Conservation (phyloP, 768 basidiomycete species). For the Cystobasidiopsis lactophilus region DNA sequence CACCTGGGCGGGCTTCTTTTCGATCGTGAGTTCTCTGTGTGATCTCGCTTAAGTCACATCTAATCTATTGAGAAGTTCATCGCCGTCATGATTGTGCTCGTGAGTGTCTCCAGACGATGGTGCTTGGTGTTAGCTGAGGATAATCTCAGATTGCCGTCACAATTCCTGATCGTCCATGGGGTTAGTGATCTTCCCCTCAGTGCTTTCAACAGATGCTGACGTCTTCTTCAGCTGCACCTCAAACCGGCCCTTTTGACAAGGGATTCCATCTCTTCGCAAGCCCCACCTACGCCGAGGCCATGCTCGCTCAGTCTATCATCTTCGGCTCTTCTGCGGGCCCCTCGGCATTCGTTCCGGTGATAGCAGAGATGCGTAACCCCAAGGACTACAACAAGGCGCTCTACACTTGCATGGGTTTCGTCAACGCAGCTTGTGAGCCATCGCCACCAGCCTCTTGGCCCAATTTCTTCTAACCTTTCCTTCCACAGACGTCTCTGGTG, state of each 20-base stretch:
- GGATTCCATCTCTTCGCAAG: constrained; percentile 4
- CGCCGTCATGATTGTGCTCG: constrained; percentile 16
- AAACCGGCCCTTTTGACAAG: background rate
- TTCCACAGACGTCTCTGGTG: constrained; percentile 17
- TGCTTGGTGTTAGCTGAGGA: constrained; percentile 15
- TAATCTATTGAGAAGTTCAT: too few relatives aligned
- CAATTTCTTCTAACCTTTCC: background rate
- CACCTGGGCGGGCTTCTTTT: constrained; percentile 3
- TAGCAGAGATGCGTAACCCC: constrained; percentile 8
- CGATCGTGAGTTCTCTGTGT: too few relatives aligned
- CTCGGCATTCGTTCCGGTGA: background rate
- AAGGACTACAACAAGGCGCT: constrained; percentile 23
- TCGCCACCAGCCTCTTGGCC: background rate
- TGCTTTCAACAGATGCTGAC: background rate
- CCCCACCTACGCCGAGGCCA: constrained; percentile 17
- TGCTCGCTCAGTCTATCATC: background rate
- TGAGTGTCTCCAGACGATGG: too few relatives aligned
- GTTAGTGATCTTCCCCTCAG: constrained; percentile 5
- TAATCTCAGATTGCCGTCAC: constrained; percentile 15
- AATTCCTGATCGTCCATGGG: constrained; percentile 13
- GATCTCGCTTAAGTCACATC: too few relatives aligned
- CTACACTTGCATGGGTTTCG: constrained; percentile 19
- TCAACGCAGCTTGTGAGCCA: constrained; percentile 14
- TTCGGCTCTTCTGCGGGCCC: background rate
- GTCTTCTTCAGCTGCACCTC: background rate